Base-by-base conservation (phyloP, 176 grass and related monocot species). In the Leersia perrieri region DNA sequence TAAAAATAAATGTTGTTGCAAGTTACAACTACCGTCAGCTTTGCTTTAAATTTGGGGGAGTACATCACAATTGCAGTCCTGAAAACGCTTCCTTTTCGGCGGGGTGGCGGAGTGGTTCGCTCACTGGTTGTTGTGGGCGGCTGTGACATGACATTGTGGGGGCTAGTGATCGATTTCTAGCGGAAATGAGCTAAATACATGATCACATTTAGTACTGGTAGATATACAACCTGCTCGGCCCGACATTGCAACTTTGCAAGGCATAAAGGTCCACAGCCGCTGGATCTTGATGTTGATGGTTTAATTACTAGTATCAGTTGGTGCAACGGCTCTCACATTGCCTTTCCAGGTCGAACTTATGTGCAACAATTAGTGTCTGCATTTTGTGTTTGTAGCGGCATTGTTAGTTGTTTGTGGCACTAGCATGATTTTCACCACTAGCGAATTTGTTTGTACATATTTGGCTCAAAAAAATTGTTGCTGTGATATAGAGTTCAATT, bases 281-380 rank as follows among this genome's bases (percentile, higher is more conserved):
- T 81, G n/a, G 76, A 75, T 85, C 87, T 41, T 76, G 63, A 69
- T 5, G 63, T 5, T 70, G 76, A 70, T 70, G 39, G 26, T 31
- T 25, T 34, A 53, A 27, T 53, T 53, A 41, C 28, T 20, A n/a
- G n/a, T n/a, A 62, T 39, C 76, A 44, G 36, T 61, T 9, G 4
- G 32, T 33, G 14, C 9, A 55, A 74, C 9, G 31, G 20, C 2
- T 42, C 44, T 83, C 66, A 25, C 11, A 15, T 11, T 55, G 3
- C 7, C 25, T 72, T 18, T n/a, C 47, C 33, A 41, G 18, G 9
- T 57, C 22, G 51, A 57, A 57, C 7, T 13, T 73, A 30, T 32
- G 0, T 4, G 32, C 74, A 35, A 7, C 25, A 49, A 79, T 28
- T 33, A 22, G 16, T 11, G 5, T 66, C 9, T 45, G 30, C 49